Conservation (phyloP, 164 flowering plant species). For the Tinospora cordifolia region DNA sequence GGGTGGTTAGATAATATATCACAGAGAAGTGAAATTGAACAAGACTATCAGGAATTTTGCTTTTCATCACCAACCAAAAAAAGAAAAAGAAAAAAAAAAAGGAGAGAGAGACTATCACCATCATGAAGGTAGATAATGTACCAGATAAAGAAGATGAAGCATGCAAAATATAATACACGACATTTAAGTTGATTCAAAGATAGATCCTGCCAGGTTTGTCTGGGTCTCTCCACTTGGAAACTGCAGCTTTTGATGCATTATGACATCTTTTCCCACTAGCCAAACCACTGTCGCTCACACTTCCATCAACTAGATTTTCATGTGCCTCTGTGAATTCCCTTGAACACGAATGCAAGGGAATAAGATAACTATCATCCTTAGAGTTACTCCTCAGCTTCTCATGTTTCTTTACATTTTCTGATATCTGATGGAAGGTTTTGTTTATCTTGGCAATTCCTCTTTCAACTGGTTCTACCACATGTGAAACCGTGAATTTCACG, state of each 20-base stretch:
- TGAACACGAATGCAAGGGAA: conserved; percentile 66
- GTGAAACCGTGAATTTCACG: conserved; percentile 92
- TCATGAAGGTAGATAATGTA: no score
- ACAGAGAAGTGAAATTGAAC: not conserved
- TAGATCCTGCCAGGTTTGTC: conserved; percentile 14
- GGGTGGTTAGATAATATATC: conserved; percentile 5
- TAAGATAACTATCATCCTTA: conserved; percentile 64
- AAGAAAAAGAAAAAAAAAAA: no score
- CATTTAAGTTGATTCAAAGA: not conserved
- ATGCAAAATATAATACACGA: not conserved
- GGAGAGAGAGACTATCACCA: no score
- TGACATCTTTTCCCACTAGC: conserved; percentile 38
- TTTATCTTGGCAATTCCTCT: conserved; percentile 81
- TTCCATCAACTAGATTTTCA: conserved; percentile 56
- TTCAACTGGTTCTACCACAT: conserved; percentile 94
- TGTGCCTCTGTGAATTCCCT: conserved; percentile 64
- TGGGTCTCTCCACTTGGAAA: conserved; percentile 17
- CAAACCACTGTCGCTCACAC: conserved; percentile 81
- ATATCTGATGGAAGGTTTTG: conserved; percentile 73
- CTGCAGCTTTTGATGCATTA: conserved; percentile 25
- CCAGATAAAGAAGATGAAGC: not conserved
- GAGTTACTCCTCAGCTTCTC: conserved; percentile 54
- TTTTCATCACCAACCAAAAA: no score
- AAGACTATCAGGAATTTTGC: no score
- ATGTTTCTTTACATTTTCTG: conserved; percentile 75